Evolutionary conservation across 2,329 filamentous ascomycete genomes (phyloP), one percentile per base, ranked within the genome.

Genomic region (Ophiostoma novo-ulmi): DNA sequence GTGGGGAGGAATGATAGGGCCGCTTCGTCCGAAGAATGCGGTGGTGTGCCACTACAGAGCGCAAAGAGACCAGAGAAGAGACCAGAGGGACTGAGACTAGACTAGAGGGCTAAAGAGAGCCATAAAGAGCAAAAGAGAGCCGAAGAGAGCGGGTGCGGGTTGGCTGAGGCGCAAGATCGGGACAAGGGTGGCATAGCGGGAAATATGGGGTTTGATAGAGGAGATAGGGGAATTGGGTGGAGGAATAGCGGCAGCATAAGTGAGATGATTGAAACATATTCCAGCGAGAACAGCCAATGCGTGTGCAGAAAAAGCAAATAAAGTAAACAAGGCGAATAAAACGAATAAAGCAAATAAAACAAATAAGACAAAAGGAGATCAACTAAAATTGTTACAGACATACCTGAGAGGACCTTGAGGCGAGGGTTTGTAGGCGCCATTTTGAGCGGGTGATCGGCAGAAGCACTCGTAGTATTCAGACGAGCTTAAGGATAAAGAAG

Each of bases 321-420:
- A 38, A 1, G 64, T 63, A n/a, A n/a, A 44, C 2, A n/a, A 52
- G 8, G 26, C 11, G 35, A 41, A 48, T 3, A 13, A 26, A 65
- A 72, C 72, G 72, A 13, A 69, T 14, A n/a, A 48, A 48, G 17
- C 14, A 20, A 48, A 74, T 73, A 74, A 76, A 74, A 71, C 74
- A 73, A 71, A 58, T 22, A 41, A 69, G 70, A 58, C 68, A 20
- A 35, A 67, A 22, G 17, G 39, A 39, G 26, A 68, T 61, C 39
- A n/a, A 65, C 39, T 35, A 48, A 36, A 69, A 68, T 31, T 52
- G 65, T 38, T 61, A 17, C 22, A 73, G 77, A 84, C 85, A 80
- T 80, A 87, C 85, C 85, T 84, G 85, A 86, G 78, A 87, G 82
- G 80, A 86, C 82, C 81, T 84, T 87, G 80, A 85, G 82, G 80